phyloP scores from a whole-genome alignment of 1,284 basidiomycete species.

The Pisolithus thermaeus region DNA sequence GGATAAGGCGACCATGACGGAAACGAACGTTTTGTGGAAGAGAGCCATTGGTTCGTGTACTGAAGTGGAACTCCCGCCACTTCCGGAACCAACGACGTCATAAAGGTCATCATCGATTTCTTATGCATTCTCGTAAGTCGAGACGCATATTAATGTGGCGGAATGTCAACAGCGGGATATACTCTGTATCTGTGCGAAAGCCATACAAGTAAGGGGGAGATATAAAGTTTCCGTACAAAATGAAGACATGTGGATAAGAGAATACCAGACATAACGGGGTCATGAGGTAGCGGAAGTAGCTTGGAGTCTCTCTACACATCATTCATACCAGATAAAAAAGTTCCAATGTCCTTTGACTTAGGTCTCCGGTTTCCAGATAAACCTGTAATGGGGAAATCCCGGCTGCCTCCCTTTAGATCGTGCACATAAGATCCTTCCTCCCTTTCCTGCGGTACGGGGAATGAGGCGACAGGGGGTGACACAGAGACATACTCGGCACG shows the following conservation, averaged over 20 bases:
- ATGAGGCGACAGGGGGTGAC: slow-evolving; percentile 20
- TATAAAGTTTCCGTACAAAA: background rate
- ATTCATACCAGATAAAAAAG: slow-evolving; percentile 14
- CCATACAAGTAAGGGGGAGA: background rate
- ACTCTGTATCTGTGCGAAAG: background rate
- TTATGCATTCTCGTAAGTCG: background rate
- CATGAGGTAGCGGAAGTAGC: no score
- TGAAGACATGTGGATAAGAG: background rate
- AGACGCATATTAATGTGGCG: background rate
- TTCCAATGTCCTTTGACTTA: slow-evolving; percentile 19
- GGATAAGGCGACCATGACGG: slow-evolving; percentile 50
- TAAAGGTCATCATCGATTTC: no score
- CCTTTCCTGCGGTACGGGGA: slow-evolving; percentile 16
- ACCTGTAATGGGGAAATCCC: slow-evolving; percentile 25
- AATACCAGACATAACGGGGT: no score
- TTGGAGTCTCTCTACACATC: background rate
- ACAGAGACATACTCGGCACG: slow-evolving; percentile 14
- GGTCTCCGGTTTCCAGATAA: slow-evolving; percentile 17
- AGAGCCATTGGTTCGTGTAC: slow-evolving; percentile 45
- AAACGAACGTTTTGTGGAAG: slow-evolving; percentile 42
- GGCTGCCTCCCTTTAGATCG: slow-evolving; percentile 6
- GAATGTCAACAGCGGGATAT: background rate
- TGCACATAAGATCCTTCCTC: background rate
- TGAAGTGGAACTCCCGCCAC: slow-evolving; percentile 18
- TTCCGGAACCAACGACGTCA: background rate